Conservation (phyloP, 768 basidiomycete genomes). For the Lentinula guzmanii region DNA sequence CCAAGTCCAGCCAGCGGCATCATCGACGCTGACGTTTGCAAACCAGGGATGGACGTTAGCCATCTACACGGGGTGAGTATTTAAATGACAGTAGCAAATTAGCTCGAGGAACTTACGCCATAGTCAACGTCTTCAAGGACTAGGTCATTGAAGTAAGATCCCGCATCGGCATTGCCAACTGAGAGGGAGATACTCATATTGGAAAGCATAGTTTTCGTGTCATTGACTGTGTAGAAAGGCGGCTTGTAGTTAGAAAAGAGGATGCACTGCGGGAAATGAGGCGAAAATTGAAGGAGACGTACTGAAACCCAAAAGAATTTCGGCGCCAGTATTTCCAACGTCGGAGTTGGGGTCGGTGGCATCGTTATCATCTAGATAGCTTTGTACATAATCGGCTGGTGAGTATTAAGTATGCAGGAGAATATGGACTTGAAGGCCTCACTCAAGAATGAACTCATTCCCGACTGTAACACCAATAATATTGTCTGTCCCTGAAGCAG, state of each 20-base stretch:
- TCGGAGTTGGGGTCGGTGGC: conserved; percentile 53
- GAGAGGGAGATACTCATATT: conserved; percentile 54
- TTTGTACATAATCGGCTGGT: conserved; percentile 19
- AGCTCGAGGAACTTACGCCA: conserved; percentile 39
- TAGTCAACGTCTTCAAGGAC: conserved; percentile 64
- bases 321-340: conserved; percentile 57
- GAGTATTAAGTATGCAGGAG: neutral
- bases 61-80: conserved; percentile 40
- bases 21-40: conserved; percentile 60
- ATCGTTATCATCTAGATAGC: conserved; percentile 47
- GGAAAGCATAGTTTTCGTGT: conserved; percentile 53
- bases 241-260: neutral
- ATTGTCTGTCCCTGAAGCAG: conserved; percentile 34
- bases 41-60: conserved; percentile 95
- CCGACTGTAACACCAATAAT: conserved; percentile 85
- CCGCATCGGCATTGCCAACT: conserved; percentile 83
- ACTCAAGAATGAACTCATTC: conserved; percentile 87
- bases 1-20: conserved; percentile 77
- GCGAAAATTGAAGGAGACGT: neutral
- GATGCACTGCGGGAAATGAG: neutral
- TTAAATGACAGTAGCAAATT: neutral
- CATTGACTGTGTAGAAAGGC: conserved; percentile 29
- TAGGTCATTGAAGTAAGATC: conserved; percentile 71
- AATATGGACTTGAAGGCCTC: conserved; percentile 13
- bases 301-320: conserved; percentile 53